Evolutionary conservation across 1,139 yeast species (phyloP), one percentile per base, ranked within the genome.

Genomic region (Meyerozyma carpophila): DNA sequence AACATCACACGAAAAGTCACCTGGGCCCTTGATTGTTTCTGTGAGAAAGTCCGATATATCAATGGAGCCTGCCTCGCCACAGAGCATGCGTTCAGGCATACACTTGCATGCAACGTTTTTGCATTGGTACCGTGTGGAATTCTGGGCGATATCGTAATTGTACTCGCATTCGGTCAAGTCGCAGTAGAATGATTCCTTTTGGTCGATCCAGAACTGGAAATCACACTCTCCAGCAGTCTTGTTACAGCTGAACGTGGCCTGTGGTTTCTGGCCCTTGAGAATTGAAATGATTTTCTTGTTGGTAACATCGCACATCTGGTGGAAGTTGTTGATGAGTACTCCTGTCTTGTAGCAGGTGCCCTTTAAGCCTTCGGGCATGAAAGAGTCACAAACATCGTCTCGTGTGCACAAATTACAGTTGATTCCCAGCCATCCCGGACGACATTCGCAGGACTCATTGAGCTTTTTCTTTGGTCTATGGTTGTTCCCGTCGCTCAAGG

Each of bases 281-380:
- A 91, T 85, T 45, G 84, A 82, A 41, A 89, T 72, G 51, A 93
- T 90, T 63, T 91, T 93, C 47, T 81, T 73, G 63, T 93, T 87
- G 24, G 98, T 91, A 9, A 93, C 98, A 60, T 91, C 87, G 70
- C 98, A 93, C 84, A 87, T 87, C 63, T 88, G 97, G 61, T 84
- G 89, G 57, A 86, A 79, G 54, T 80, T 75, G 50, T 88, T 83
- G 24, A 91, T 94, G 43, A 90, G 68, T 52, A 88, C 78, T 18
- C 98, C 98, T n/a, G 87, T 79, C 49, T 81, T 77, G 62, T 90
- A 91, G 61, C 98, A 93, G 0, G 95, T 88, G 8, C 98, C 98
- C 49, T 77, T 70, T 45, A 90, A 65, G 1, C 88, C 95, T 44
- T 83, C 91, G 1, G 98, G 98, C 82, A 93, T 81, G 53, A 93